A percentile compares a stretch with the other conserved stretches of the same genome.
Evolutionary conservation across 2,329 filamentous ascomycete species (phyloP).

Genomic region (Penicillium sp.): DNA sequence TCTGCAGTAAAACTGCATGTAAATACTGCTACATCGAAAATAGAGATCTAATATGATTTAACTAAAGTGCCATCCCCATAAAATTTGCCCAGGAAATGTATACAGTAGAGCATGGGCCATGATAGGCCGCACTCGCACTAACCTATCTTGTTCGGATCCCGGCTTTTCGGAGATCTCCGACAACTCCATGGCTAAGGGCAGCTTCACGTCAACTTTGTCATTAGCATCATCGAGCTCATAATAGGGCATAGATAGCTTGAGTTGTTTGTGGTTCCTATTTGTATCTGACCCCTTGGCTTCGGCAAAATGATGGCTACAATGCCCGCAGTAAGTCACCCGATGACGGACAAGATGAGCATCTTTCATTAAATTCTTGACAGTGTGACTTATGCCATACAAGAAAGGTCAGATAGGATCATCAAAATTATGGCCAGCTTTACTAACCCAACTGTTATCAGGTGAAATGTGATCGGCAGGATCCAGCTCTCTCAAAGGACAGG

Average conservation of each 20-base stretch:
- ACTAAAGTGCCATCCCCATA: neutral
- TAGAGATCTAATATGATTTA: neutral
- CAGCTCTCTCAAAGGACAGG: conserved; percentile 21
- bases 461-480: conserved; percentile 45
- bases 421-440: neutral
- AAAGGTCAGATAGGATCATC: conserved; percentile 19
- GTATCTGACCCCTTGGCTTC: neutral
- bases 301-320: conserved; percentile 1
- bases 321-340: conserved; percentile 13
- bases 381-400: conserved; percentile 42
- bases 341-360: neutral
- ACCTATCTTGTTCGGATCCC: conserved; percentile 10
- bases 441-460: conserved; percentile 28
- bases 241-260: neutral
- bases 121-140: neutral
- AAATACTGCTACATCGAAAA: conserved; percentile 18
- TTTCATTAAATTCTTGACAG: conserved; percentile 5
- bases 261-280: neutral
- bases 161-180: conserved; percentile 18
- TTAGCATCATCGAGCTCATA: neutral
- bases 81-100: neutral
- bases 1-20: conserved; percentile 17
- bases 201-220: neutral
- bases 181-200: neutral
- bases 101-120: neutral